Percentiles rank a stretch among this genome's conserved stretches.
Evolutionary conservation across 2,329 filamentous ascomycete genomes (phyloP).

Genomic region (Aureobasidium musti): DNA sequence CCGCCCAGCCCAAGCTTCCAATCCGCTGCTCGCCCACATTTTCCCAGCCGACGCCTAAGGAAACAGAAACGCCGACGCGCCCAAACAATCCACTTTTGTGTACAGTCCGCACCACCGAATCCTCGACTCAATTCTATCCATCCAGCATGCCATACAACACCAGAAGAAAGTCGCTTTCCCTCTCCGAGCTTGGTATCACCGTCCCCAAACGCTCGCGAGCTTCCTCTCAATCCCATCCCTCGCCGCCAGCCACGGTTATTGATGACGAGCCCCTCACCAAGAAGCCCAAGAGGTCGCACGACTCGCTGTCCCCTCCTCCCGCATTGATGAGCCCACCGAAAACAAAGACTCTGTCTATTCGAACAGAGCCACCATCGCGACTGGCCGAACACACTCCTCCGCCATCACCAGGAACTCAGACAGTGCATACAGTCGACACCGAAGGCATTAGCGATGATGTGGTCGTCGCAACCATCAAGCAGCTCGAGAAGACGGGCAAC

Average conservation of each 20-base stretch:
- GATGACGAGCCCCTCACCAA: conserved; percentile 59
- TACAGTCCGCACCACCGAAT: background rate
- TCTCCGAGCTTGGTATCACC: conserved; percentile 90
- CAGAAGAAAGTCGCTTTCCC: conserved; percentile 89
- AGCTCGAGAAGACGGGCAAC: conserved; percentile 87
- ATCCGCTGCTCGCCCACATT: conserved; percentile 25
- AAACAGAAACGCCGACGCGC: conserved; percentile 26
- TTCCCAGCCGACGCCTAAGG: conserved; percentile 21
- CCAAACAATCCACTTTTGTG: conserved; percentile 24
- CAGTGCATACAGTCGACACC: conserved; percentile 65
- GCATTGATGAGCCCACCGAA: conserved; percentile 48
- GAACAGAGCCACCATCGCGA: conserved; percentile 51
- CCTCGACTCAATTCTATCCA: conserved; percentile 6
- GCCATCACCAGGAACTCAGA: conserved; percentile 65
- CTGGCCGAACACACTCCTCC: conserved; percentile 73
- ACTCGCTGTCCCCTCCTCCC: conserved; percentile 44
- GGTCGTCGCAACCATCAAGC: conserved; percentile 83
- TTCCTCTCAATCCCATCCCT: conserved; percentile 50
- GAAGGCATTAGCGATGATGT: conserved; percentile 92
- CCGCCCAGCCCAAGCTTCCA: conserved; percentile 19
- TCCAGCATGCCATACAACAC: conserved; percentile 88
- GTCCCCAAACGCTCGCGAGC: conserved; percentile 60
- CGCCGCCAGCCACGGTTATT: conserved; percentile 63
- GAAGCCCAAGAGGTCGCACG: conserved; percentile 75
- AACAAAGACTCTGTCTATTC: conserved; percentile 49